Evolutionary conservation across 176 grass and related monocot genomes (phyloP), one percentile per base, ranked within the genome.

Genomic region (Thalia dealbata): DNA sequence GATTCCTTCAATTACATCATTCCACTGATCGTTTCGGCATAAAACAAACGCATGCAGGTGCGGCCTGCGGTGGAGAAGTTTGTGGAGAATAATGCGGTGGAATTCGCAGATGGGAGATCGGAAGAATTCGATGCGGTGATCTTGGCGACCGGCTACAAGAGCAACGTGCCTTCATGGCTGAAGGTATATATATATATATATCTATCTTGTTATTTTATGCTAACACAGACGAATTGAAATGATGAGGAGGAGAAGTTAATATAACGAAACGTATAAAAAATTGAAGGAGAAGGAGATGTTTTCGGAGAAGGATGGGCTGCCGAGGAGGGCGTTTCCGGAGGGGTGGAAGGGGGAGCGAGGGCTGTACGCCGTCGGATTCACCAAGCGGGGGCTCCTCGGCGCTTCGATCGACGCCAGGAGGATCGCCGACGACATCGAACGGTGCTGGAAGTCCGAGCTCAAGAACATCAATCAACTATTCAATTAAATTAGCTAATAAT

Each of bases 101-200:
- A 92, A 58, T 97, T 97, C 23, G 75, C 82, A 0, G 93, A 92
- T 1, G 93, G 87, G 3, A 83, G 69, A n/a, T 55, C 3, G 2
- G 79, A 86, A 81, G 60, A 79, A 6, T 92, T 92, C 21, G 90
- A 97, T 14, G 79, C 70, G 10, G 85, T 92, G 7, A 79, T 97
- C 12, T 82, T 97, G 22, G 93, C 93, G 14, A 97, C 93, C 0
- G 93, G 93, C 21, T 97, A 86, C 38, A 86, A 72, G 73, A 97
- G 87, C 67, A 97, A 97, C 67, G 89, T 92, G 27, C 81, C 87
- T 45, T 81, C 64, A 63, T 97, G 93, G 93, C 76, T 97, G 32
- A 92, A 92, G 90, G 93, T 92, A 86, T 64, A 28, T 6, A 43
- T 61, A n/a, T n/a, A n/a, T n/a, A n/a, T n/a, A n/a, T n/a, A n/a